A percentile compares a stretch with the other conserved stretches of the same genome.
These are phyloP conservation scores for Roridomyces roridus DNA, from an alignment of 768 basidiomycete genomes.

Conservation along the genomic window DNA sequence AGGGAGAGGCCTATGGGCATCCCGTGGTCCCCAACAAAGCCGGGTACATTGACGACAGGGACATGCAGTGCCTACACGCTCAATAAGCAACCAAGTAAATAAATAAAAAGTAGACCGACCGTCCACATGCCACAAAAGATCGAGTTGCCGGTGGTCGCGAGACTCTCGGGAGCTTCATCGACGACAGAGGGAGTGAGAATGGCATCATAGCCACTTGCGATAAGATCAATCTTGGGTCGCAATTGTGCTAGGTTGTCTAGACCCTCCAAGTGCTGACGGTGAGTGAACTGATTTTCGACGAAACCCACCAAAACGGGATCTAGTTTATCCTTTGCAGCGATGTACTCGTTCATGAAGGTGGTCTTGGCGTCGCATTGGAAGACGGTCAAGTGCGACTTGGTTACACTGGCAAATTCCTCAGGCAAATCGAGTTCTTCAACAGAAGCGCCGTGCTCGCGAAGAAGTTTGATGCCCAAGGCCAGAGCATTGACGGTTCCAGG, in stretches of 20 bases:
- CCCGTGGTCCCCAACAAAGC: conserved; percentile 21
- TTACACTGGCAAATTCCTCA: conserved; percentile 14
- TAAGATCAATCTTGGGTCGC: conserved; percentile 21
- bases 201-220: conserved; percentile 17
- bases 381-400: background rate
- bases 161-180: conserved; percentile 20
- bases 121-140: conserved; percentile 25
- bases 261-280: conserved; percentile 14
- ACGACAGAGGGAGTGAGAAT: conserved; percentile 19
- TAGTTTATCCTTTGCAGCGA: conserved; percentile 16
- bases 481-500: conserved; percentile 22
- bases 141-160: conserved; percentile 18
- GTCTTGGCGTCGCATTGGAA: conserved; percentile 14
- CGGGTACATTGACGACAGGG: conserved; percentile 24
- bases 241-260: conserved; percentile 22
- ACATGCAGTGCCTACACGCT: conserved; percentile 22
- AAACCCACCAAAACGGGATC: conserved; percentile 12
- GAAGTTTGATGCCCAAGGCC: conserved; percentile 9
- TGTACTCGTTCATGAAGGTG: conserved; percentile 21
- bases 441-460: conserved; percentile 16
- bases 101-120: conserved; percentile 3
- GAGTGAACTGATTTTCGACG: conserved; percentile 19
- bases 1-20: conserved; percentile 25
- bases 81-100: background rate
- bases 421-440: conserved; percentile 26